Evolutionary conservation across 1,139 yeast genomes (phyloP), one percentile per base, ranked within the genome.

Genomic region (Suhomyces terraborum): DNA sequence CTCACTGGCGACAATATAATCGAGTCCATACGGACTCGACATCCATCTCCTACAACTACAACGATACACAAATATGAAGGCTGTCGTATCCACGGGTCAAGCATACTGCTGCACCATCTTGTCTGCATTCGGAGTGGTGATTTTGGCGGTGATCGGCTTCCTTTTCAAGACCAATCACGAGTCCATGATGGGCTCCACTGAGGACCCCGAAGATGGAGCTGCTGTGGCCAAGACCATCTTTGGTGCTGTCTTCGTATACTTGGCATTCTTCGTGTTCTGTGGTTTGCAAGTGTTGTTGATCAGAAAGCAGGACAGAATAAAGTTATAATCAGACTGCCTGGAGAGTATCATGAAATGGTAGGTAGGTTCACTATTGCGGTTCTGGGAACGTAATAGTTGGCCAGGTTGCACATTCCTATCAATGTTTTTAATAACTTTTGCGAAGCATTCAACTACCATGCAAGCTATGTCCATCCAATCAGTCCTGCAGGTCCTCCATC

Each of bases 101-200:
- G 98, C 98, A 27, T 93, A 95, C 86, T 88, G 88, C 65, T 93
- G 98, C 64, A 93, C 98, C 40, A 77, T 93, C 36, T 73, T 93
- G 42, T 89, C 97, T 40, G 88, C 93, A 20, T 91, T 91, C 62
- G 98, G 94, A 44, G 81, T 93, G 30, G 84, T 88, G 40, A 91
- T 93, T 51, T 78, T 93, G 40, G 79, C 95, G 8, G 85, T 87
- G 41, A 79, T 93, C 54, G 98, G 95, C 16, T 79, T 79, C 52
- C 72, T 93, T 52, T 93, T 93, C 72, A 73, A 84, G 53, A 72
- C 73, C 36, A 88, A 83, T 53, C 95, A 88, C 61, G 98, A 93
- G 66, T 77, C 95, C 16, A 84, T 93, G 84, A 84, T 89, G 70
- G 98, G 98, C 6, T 86, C 96, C 30, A 81, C 82, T 49, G 82